Evolutionary conservation across 1,284 basidiomycete genomes (phyloP), one percentile per base, ranked within the genome.

Genomic region (Sutorius eximius): DNA sequence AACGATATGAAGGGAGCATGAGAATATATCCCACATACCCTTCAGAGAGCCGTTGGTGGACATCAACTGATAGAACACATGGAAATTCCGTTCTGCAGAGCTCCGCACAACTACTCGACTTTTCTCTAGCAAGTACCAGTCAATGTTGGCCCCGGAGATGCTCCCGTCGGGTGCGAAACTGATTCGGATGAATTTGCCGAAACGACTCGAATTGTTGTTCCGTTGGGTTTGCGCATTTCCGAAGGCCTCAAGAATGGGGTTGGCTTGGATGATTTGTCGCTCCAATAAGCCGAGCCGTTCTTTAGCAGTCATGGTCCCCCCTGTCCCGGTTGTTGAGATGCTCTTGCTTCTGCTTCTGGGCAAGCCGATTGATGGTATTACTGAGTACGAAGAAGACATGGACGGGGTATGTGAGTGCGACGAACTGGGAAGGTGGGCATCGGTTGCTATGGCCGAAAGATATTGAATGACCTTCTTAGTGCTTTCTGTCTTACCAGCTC

Each of bases 391-490:
- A 4, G 75, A 66, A 1, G 40, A 72, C 68, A 48, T 73, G 67
- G 48, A 88, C 15, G 78, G 80, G 8, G 80, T 80, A 52, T 80
- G 84, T 32, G 80, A 80, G 68, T 89, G 86, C n/a, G 82, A 74
- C 11, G 83, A 74, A 2, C 80, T 74, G n/a, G 82, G 78, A 18
- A 75, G 74, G 61, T 90, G 84, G 5, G 82, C 78, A 68, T 94
- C 91, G 16, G 91, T 87, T 4, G 97, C 97, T 61, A 98, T 98
- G 11, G 97, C 94, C 1, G 97, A 96, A 33, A 99, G 87, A 73
- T 99, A 99, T 72, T 99, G 97, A 56, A 99, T 99, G 66, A 99
- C 96, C 70, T 98, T 98, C 82, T 99, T 99, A 15, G 97, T 99
- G 75, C 96, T 99, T 72, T 99, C 97, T 1, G 97, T 99, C 80